Evolutionary conservation across 164 flowering plant species (phyloP).

Genomic region (Echeveria elegans): DNA sequence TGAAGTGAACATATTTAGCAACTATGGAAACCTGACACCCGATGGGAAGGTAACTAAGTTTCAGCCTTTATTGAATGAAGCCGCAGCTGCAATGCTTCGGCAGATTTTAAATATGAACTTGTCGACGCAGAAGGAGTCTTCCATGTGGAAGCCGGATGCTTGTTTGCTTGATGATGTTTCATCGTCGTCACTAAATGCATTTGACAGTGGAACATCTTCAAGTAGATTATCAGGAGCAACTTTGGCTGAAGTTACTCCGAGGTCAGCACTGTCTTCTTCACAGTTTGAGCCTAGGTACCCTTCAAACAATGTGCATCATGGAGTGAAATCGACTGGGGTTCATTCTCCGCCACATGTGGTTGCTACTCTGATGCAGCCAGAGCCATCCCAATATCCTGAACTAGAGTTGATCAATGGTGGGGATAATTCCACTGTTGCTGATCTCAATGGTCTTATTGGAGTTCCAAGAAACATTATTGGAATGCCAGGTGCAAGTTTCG

Average conservation of each 20-base stretch:
- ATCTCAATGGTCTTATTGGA: conserved; percentile 15
- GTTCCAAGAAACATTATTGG: conserved; percentile 17
- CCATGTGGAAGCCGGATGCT: conserved; percentile 23
- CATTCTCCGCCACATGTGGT: conserved; percentile 21
- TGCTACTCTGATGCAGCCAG: conserved; percentile 9
- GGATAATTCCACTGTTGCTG: conserved; percentile 17
- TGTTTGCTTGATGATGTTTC: conserved; percentile 31
- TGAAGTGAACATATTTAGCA: conserved; percentile 18
- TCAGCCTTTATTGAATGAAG: conserved; percentile 55
- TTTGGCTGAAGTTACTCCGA: conserved; percentile 49
- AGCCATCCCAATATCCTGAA: conserved; percentile 15
- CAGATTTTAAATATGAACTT: conserved; percentile 40
- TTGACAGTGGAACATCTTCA: conserved; percentile 36
- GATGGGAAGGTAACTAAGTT: conserved; percentile 53
- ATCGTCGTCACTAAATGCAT: conserved; percentile 18
- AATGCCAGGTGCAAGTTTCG: conserved; percentile 14
- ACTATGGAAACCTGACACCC: conserved; percentile 11
- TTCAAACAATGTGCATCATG: conserved; percentile 7
- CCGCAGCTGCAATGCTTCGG: conserved; percentile 49
- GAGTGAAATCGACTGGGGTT: conserved; percentile 21
- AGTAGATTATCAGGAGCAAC: conserved; percentile 43
- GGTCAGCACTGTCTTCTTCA: conserved; percentile 27
- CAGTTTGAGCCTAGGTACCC: conserved; percentile 16
- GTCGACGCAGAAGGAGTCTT: conserved; percentile 26
- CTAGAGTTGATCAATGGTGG: conserved; percentile 8